Base-by-base conservation (phyloP, 805 yeast genomes). In the Nakazawaea peltata region DNA sequence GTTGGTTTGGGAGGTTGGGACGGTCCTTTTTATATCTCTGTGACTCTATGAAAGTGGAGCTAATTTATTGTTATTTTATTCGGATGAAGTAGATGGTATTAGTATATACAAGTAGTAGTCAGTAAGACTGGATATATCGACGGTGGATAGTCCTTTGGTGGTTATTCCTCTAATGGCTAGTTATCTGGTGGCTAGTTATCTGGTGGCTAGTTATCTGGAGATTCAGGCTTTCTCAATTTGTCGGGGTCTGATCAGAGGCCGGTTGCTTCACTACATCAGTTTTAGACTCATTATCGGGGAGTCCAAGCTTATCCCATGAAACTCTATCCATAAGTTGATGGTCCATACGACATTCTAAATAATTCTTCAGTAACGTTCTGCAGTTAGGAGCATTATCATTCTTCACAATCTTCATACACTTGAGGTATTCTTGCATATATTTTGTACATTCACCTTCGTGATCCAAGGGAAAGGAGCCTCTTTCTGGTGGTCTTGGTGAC, bases 381-480 rank as follows among this genome's bases (percentile, higher is more conserved):
- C 98, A 88, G 55, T 86, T 85, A n/a, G 87, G 82, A 4, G 97
- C 90, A 56, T 90, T 87, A 45, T 79, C 77, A 40, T 90, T 90
- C 37, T 69, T 69, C 12, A 87, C 85, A 22, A 76, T 61, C 51
- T 81, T 79, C 57, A 90, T 61, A 59, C 98, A 90, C 31, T 74
- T 61, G 43, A 90, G 61, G 53, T 90, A 90, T 31, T 71, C 72
- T 29, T 67, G 53, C 92, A 88, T 92, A 39, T 75, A 71, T 16
- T 66, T 65, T 16, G 77, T 74, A 52, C 97, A 90, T 44, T 92
- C 97, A 6, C 79, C 80, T 41, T 58, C 64, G 51, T 90, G 98
- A 51, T 90, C 98, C 30, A 90, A 63, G 1, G 97, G 98, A 57
- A 90, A 90, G 0, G 97, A 85, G 0, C 98, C 98, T 45, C 96